Evolutionary conservation across 2,329 filamentous ascomycete genomes (phyloP), one percentile per base, ranked within the genome.

Genomic region (Gaeumannomyces tritici): DNA sequence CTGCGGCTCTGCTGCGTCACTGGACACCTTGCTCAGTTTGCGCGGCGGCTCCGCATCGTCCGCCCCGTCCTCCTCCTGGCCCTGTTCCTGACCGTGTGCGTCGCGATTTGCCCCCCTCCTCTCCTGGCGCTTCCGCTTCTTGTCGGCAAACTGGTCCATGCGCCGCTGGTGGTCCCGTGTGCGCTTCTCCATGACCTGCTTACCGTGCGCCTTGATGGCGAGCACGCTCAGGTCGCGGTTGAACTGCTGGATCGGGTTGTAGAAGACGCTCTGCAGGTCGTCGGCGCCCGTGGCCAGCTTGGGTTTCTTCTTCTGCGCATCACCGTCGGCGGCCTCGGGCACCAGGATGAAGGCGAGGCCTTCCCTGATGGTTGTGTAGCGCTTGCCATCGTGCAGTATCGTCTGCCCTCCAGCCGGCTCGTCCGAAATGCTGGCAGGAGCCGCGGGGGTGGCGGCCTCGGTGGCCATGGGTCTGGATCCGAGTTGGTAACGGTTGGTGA

Each of bases 221-320:
- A 99, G 82, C 29, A 97, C 91, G 64, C 91, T 97, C 67, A 99
- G 76, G 72, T 99, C 95, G 58, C 96, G 89, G 75, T 99, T 99
- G 80, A 98, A 99, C 73, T 99, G 95, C 73, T 99, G 95, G 62
- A 99, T 97, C 0, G 95, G 93, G 69, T 99, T 99, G 82, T 99
- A 99, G 72, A 99, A 99, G 62, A 99, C 96, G 69, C 93, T 89
- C 68, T 87, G 83, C 54, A 86, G 80, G 68, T 85, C 81, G 61
- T 87, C 83, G 64, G 82, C 78, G 69, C 85, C 83, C 63, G 79
- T 74, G 8, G 73, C 72, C 63, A 75, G 73, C 68, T 74, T 77
- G 66, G 33, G 58, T 26, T 65, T 65, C 9, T 66, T 63, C 59
- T 69, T 69, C 35, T 66, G 62, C 29, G 68, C 66, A 47, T 74